These are phyloP conservation scores for Xylaria cubensis DNA, from an alignment of 495 filamentous ascomycete genomes.

Conservation along the genomic window DNA sequence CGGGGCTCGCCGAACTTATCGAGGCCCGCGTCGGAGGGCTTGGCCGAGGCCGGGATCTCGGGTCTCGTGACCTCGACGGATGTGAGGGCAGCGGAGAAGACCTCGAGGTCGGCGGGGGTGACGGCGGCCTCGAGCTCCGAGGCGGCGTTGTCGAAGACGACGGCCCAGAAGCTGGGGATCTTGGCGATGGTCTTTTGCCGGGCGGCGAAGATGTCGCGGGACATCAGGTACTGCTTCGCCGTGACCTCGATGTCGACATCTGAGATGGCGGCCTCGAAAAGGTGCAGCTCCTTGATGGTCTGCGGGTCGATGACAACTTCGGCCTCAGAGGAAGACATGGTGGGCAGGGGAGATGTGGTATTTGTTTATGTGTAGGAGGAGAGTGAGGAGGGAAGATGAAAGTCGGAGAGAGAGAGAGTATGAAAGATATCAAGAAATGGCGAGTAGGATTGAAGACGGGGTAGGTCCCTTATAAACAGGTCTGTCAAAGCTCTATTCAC, in stretches of 20 bases:
- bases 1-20: slow-evolving; percentile 54
- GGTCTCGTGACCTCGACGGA: slow-evolving; percentile 66
- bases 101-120: slow-evolving; percentile 64
- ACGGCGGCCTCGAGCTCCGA: slow-evolving; percentile 73
- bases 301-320: slow-evolving; percentile 27
- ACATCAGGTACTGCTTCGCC: slow-evolving; percentile 31
- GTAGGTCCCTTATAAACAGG: slow-evolving; percentile 17
- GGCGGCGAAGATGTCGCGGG: slow-evolving; percentile 57
- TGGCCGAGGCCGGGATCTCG: slow-evolving; percentile 60
- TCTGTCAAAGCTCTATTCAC: slow-evolving; percentile 3
- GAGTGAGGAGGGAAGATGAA: neutral
- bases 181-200: slow-evolving; percentile 62
- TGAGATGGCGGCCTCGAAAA: slow-evolving; percentile 29
- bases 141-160: slow-evolving; percentile 73
- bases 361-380: slow-evolving; percentile 1
- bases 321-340: slow-evolving; percentile 25
- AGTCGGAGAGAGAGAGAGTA: slow-evolving; percentile 2
- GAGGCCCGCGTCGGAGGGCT: slow-evolving; percentile 25
- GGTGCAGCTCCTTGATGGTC: slow-evolving; percentile 32
- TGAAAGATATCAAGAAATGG: slow-evolving; percentile 10
- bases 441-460: neutral
- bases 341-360: neutral
- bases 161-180: slow-evolving; percentile 77
- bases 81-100: slow-evolving; percentile 61
- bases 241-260: slow-evolving; percentile 31